Conservation (phyloP, 2,329 filamentous ascomycete genomes). For the Xylariaceae sp. region DNA sequence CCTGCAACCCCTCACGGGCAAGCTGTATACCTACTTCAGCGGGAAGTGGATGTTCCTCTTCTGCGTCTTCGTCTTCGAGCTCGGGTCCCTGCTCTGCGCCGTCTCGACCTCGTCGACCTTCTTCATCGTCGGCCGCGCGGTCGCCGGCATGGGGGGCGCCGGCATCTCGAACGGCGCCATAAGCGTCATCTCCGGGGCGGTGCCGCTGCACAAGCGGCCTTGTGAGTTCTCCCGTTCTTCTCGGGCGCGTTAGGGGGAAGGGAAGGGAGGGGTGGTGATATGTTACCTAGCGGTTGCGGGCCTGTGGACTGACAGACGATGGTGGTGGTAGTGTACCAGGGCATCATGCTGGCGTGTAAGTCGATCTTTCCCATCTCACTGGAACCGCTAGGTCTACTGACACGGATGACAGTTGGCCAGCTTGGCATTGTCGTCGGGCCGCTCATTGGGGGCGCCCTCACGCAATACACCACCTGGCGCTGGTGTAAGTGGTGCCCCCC, state of each 20-base stretch:
- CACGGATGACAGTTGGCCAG: conserved; percentile 17
- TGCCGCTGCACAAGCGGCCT: conserved; percentile 23
- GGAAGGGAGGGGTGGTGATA: too few species aligned
- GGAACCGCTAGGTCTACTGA: not conserved
- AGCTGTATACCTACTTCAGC: conserved; percentile 27
- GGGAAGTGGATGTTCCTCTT: conserved; percentile 23
- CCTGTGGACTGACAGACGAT: too few species aligned
- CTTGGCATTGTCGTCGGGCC: conserved; percentile 4
- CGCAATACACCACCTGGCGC: conserved; percentile 9
- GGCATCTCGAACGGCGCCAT: conserved; percentile 28
- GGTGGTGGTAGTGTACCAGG: too few species aligned
- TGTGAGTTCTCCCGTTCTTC: too few species aligned
- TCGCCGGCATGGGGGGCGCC: conserved; percentile 29
- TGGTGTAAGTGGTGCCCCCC: conserved; percentile 7
- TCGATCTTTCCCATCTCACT: not conserved
- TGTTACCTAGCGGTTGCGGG: too few species aligned
- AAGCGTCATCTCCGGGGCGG: conserved; percentile 24
- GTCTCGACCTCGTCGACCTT: conserved; percentile 24
- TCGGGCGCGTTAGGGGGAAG: too few species aligned
- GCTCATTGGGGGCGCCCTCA: conserved; percentile 5
- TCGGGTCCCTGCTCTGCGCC: conserved; percentile 30
- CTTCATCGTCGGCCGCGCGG: conserved; percentile 29
- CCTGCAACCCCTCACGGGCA: conserved; percentile 27
- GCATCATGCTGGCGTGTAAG: too few species aligned
- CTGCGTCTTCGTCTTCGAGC: conserved; percentile 23